Evolutionary conservation across 2,329 filamentous ascomycete genomes (phyloP).

Genomic region (Truncatella angustata): DNA sequence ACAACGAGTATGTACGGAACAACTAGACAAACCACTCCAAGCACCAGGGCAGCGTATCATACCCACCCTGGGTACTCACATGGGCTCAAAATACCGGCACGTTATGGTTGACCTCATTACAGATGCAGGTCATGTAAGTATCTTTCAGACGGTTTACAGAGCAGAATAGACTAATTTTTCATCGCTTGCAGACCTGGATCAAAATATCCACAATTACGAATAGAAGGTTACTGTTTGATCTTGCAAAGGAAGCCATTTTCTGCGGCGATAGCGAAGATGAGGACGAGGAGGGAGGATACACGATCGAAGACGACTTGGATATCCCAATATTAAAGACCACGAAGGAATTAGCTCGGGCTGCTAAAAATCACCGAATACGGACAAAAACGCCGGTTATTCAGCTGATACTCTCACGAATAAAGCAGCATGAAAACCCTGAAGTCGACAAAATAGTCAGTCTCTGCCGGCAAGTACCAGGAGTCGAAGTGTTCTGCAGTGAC

Average conservation of each 20-base stretch:
- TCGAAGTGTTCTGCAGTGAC: slow-evolving; percentile 21
- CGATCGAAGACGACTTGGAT: slow-evolving; percentile 19
- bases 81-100: slow-evolving; percentile 18
- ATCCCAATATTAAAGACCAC: slow-evolving; percentile 29
- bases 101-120: slow-evolving; percentile 27
- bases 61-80: slow-evolving; percentile 22
- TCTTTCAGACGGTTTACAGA: neutral
- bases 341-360: slow-evolving; percentile 20
- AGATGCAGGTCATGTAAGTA: slow-evolving; percentile 21
- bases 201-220: slow-evolving; percentile 32
- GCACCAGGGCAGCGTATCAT: slow-evolving; percentile 28
- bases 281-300: slow-evolving; percentile 12
- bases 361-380: slow-evolving; percentile 26
- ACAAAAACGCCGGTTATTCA: slow-evolving; percentile 19
- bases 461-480: slow-evolving; percentile 23
- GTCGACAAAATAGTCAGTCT: slow-evolving; percentile 24
- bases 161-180: neutral
- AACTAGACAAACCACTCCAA: slow-evolving; percentile 22
- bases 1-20: slow-evolving; percentile 22
- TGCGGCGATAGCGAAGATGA: slow-evolving; percentile 27
- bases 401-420: slow-evolving; percentile 27
- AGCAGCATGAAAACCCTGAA: slow-evolving; percentile 20
- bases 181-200: slow-evolving; percentile 21
- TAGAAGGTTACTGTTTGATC: slow-evolving; percentile 26
- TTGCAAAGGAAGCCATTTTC: slow-evolving; percentile 30